These are phyloP conservation scores for Cladorrhinum sp. DNA, from an alignment of 2,329 filamentous ascomycete genomes.

Conservation along the genomic window DNA sequence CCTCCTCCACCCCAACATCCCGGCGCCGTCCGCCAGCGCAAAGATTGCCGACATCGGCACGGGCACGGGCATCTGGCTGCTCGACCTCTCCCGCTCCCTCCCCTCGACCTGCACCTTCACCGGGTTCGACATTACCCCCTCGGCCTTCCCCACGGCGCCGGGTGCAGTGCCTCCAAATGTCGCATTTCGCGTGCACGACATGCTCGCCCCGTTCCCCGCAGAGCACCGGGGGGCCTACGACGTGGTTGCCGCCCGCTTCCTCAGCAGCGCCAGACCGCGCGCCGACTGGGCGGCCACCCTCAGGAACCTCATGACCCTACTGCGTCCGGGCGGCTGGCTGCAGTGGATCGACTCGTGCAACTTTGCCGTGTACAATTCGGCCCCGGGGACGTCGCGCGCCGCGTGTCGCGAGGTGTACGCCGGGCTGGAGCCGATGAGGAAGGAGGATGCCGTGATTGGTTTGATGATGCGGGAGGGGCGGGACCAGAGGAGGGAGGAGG, in stretches of 20 bases:
- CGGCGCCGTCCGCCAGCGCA: constrained; percentile 25
- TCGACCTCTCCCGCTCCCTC: background rate
- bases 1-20: constrained; percentile 21
- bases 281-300: background rate
- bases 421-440: background rate
- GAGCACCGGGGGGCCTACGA: background rate
- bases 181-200: background rate
- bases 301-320: background rate
- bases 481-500: constrained; percentile 5
- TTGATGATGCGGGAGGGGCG: constrained; percentile 19
- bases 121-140: constrained; percentile 1
- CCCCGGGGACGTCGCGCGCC: background rate
- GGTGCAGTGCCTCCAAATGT: background rate
- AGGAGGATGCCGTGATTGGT: constrained; percentile 20
- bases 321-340: constrained; percentile 6
- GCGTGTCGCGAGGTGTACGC: constrained; percentile 5
- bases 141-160: background rate
- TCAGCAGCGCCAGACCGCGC: background rate
- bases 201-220: background rate
- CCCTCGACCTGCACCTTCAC: background rate
- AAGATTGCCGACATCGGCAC: constrained; percentile 15
- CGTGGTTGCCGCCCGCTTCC: background rate
- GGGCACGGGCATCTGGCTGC: constrained; percentile 7
- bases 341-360: constrained; percentile 6
- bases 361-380: background rate